phyloP scores from a whole-genome alignment of 306 rosid genomes.

The Rubus parviflorus region DNA sequence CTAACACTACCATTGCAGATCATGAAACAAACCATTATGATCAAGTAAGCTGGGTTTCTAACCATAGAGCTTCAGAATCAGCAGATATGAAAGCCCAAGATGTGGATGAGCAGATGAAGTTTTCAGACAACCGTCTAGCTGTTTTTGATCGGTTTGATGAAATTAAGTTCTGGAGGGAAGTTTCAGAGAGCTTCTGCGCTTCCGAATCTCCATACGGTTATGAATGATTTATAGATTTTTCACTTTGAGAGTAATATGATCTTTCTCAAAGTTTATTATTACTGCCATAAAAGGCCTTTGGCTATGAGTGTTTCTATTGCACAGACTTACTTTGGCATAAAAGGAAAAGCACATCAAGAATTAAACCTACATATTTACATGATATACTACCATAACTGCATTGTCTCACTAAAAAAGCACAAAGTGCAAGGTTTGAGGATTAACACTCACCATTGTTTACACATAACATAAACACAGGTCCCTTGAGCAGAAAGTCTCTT shows the following conservation, averaged over 20 bases:
- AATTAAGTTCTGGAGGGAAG: conserved; percentile 30
- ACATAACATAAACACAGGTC: conserved; percentile 33
- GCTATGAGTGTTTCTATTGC: not conserved
- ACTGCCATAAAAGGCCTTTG: not conserved
- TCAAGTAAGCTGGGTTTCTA: conserved; percentile 12
- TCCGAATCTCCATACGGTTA: conserved; percentile 20
- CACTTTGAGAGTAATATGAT: not conserved
- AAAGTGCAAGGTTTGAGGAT: conserved; percentile 26
- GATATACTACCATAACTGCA: conserved; percentile 32
- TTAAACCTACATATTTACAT: conserved; percentile 28
- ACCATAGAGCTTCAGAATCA: not conserved
- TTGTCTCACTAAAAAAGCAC: conserved; percentile 24
- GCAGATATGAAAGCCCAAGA: not conserved
- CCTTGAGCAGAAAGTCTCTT: conserved; percentile 21
- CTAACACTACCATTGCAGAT: conserved; percentile 3
- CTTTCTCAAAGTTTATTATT: not conserved
- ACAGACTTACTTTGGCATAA: not conserved
- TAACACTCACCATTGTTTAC: conserved; percentile 22
- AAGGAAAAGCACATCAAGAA: conserved; percentile 5
- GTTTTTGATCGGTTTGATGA: conserved; percentile 11
- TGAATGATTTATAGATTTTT: not conserved
- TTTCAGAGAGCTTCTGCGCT: conserved; percentile 1
- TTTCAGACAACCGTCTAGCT: not conserved
- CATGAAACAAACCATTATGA: not conserved
- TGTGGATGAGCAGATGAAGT: not conserved